Conservation (phyloP, 495 filamentous ascomycete species). For the Aspergillus olivimuriae region DNA sequence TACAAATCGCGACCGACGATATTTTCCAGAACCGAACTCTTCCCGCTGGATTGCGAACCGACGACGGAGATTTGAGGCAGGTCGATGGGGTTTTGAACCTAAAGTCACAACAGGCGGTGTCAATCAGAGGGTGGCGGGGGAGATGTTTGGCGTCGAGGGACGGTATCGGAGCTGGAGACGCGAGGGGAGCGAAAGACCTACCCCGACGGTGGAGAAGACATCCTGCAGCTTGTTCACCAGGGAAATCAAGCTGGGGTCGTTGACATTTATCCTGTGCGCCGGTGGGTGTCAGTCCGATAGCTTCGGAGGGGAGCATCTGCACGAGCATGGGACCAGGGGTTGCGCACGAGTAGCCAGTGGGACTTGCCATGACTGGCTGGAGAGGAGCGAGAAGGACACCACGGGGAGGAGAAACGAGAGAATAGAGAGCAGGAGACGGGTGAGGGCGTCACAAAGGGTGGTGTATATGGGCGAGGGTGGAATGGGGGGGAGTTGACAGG, state of each 20-base stretch:
- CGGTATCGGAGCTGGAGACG: too few relatives aligned
- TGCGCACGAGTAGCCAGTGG: constrained; percentile 43
- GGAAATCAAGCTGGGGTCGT: constrained; percentile 76
- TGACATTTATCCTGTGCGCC: constrained; percentile 65
- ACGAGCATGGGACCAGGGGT: constrained; percentile 20
- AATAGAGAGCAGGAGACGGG: constrained; percentile 9
- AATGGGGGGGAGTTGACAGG: constrained; percentile 8
- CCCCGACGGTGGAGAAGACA: constrained; percentile 97
- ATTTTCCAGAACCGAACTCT: constrained; percentile 99
- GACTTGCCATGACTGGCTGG: constrained; percentile 45
- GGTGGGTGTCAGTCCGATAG: constrained; percentile 21
- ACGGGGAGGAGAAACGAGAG: constrained; percentile 5
- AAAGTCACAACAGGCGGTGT: constrained; percentile 28
- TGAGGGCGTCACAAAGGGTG: too few relatives aligned
- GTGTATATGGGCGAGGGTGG: constrained; percentile 5
- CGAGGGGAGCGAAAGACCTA: constrained; percentile 46
- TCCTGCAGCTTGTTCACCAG: constrained; percentile 99
- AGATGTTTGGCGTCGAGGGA: too few relatives aligned
- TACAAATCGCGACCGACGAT: constrained; percentile 99
- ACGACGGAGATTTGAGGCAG: constrained; percentile 98
- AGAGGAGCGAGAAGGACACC: constrained; percentile 11
- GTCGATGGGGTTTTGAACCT: constrained; percentile 98
- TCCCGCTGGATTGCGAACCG: constrained; percentile 97
- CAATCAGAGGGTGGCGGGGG: constrained; percentile 15
- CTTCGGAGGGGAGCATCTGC: constrained; percentile 16